A percentile compares a stretch with the other conserved stretches of the same genome.
Conservation (phyloP, 495 filamentous ascomycete species). For the Bacidia rubella region DNA sequence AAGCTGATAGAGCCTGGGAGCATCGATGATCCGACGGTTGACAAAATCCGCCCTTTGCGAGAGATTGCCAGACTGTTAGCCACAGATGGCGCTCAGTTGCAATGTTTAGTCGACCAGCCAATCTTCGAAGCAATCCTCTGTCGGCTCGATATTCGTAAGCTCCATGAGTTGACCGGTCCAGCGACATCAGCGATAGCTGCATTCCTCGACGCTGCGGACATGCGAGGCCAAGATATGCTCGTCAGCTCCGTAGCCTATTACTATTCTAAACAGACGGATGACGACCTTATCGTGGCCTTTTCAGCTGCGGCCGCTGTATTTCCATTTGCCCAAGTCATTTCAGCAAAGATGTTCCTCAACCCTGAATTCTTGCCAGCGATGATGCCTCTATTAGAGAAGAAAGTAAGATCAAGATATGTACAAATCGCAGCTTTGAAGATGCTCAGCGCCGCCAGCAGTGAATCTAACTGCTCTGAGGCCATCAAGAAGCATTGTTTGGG, state of each 20-base stretch:
- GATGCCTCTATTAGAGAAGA: constrained; percentile 54
- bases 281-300: constrained; percentile 61
- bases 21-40: constrained; percentile 31
- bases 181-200: constrained; percentile 65
- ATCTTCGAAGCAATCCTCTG: constrained; percentile 66
- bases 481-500: constrained; percentile 66
- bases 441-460: constrained; percentile 80
- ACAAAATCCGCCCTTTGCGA: constrained; percentile 44
- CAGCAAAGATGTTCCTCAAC: constrained; percentile 63
- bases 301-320: constrained; percentile 80
- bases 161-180: constrained; percentile 52
- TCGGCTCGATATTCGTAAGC: constrained; percentile 62
- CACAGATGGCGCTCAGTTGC: constrained; percentile 43
- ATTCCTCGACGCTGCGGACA: constrained; percentile 61
- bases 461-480: constrained; percentile 59
- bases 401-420: constrained; percentile 61
- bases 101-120: constrained; percentile 59
- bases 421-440: constrained; percentile 75
- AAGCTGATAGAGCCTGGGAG: constrained; percentile 50
- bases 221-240: constrained; percentile 51
- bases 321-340: constrained; percentile 60
- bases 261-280: constrained; percentile 37
- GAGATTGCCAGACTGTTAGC: constrained; percentile 49
- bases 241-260: constrained; percentile 49
- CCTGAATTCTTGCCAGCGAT: constrained; percentile 66